These are phyloP conservation scores for Ceratocystis papillata DNA, from an alignment of 2,329 filamentous ascomycete species.

Conservation along the genomic window DNA sequence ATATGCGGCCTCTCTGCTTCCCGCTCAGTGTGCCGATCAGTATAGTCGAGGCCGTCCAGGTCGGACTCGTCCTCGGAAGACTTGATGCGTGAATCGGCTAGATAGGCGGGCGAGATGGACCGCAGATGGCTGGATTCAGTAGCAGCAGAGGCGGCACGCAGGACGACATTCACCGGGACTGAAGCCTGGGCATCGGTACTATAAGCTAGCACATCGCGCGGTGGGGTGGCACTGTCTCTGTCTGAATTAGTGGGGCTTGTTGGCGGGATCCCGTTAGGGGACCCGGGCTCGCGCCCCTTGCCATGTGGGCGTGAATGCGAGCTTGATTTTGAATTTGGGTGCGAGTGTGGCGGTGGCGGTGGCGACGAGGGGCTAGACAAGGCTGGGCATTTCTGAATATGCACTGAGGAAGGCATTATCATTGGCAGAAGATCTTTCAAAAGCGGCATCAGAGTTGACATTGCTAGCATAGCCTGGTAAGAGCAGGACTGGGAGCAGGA, in stretches of 20 bases:
- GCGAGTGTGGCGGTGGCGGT: slow-evolving; percentile 34
- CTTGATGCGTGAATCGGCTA: slow-evolving; percentile 2
- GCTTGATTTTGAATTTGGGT: too few relatives aligned
- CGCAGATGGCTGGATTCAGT: background rate
- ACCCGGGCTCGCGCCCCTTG: background rate
- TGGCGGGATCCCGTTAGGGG: background rate
- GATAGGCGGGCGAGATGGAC: background rate
- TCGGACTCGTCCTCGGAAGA: slow-evolving; percentile 29
- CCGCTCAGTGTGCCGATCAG: slow-evolving; percentile 26
- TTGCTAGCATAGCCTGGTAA: slow-evolving; percentile 36
- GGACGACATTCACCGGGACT: background rate
- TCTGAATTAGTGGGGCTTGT: background rate
- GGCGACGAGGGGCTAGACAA: slow-evolving; percentile 25
- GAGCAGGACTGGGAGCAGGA: background rate
- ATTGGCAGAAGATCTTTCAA: slow-evolving; percentile 50
- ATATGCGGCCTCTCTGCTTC: slow-evolving; percentile 14
- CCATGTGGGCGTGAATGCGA: background rate
- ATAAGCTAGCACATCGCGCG: background rate
- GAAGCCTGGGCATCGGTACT: background rate
- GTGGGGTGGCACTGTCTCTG: background rate
- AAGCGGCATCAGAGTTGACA: slow-evolving; percentile 46
- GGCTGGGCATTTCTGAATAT: slow-evolving; percentile 37
- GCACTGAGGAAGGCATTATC: slow-evolving; percentile 48
- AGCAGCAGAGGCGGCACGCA: background rate
- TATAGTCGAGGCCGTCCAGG: slow-evolving; percentile 34